Evolutionary conservation across 306 rosid genomes (phyloP), one percentile per base, ranked within the genome.

Genomic region (Cajanus cajan): DNA sequence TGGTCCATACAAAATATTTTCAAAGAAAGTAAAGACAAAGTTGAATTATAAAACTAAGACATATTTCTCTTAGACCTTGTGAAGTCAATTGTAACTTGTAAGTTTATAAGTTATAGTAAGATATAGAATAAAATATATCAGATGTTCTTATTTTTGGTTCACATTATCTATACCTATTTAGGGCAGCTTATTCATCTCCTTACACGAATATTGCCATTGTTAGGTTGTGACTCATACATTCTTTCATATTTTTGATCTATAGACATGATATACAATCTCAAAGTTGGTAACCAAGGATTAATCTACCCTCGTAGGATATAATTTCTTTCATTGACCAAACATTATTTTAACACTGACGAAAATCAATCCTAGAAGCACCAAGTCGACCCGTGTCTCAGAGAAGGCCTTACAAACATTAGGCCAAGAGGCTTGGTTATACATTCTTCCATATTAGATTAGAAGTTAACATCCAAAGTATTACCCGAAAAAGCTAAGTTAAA

Each of bases 401-500:
- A n/a, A n/a, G n/a, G n/a, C n/a, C n/a, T n/a, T n/a, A n/a, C n/a
- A n/a, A n/a, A n/a, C n/a, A n/a, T n/a, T n/a, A n/a, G n/a, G n/a
- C n/a, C n/a, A n/a, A n/a, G n/a, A n/a, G n/a, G n/a, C n/a, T n/a
- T n/a, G n/a, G n/a, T n/a, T n/a, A 58, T 43, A 31, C 18, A 19
- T 68, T 67, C 36, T 77, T 78, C 52, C 51, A 21, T 55, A 47
- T 13, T 55, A n/a, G n/a, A 74, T 19, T 48, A 10, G 54, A 79
- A 14, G 59, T 40, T 45, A 69, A 24, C 5, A 36, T 55, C 48
- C 62, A 52, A 50, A 36, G 71, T 16, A 25, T 41, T 40, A 62
- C 13, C 72, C 54, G 7, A 40, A 68, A 69, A 79, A 70, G 15
- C 58, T 10, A 82, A 31, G 22, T 64, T 47, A 75, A 68, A 31